Percentiles rank a stretch among this genome's conserved stretches.
These are phyloP conservation scores for Annulohypoxylon stygium DNA, from an alignment of 495 filamentous ascomycete species.

Conservation along the genomic window DNA sequence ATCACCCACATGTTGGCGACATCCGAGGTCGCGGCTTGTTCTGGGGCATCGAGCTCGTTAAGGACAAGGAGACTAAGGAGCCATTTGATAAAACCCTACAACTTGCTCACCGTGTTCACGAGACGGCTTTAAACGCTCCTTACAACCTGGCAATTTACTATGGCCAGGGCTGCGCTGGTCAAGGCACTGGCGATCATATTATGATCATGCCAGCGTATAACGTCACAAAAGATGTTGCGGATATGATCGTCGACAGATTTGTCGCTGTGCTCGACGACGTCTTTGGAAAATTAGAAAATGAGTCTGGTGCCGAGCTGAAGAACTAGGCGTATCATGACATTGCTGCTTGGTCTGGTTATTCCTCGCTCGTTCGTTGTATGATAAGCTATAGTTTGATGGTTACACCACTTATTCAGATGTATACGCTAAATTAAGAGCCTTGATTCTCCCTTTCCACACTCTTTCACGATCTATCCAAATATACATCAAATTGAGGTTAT, in stretches of 20 bases:
- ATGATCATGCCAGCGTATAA: slow-evolving; percentile 82
- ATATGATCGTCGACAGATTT: slow-evolving; percentile 60
- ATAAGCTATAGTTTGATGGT: background rate
- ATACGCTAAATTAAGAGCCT: background rate
- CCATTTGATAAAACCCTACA: slow-evolving; percentile 60
- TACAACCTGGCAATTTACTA: slow-evolving; percentile 78
- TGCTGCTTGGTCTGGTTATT: background rate
- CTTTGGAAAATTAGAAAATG: slow-evolving; percentile 28
- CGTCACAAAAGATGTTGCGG: slow-evolving; percentile 71
- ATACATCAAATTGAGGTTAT: background rate
- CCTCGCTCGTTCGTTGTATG: background rate
- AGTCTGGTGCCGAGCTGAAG: background rate
- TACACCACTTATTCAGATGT: background rate
- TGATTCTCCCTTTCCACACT: too few relatives aligned
- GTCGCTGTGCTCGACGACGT: slow-evolving; percentile 27
- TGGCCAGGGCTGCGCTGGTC: slow-evolving; percentile 75
- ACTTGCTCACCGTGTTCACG: slow-evolving; percentile 65
- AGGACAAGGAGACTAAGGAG: slow-evolving; percentile 61
- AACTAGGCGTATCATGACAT: background rate
- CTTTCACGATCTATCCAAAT: background rate
- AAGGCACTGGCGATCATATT: slow-evolving; percentile 78
- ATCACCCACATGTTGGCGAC: slow-evolving; percentile 71
- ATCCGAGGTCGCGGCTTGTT: slow-evolving; percentile 75
- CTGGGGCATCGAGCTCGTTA: slow-evolving; percentile 72
- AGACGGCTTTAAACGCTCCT: slow-evolving; percentile 62